A percentile compares a stretch with the other conserved stretches of the same genome.
phyloP scores from a whole-genome alignment of 2,329 filamentous ascomycete species.

The Aspergillus latus region DNA sequence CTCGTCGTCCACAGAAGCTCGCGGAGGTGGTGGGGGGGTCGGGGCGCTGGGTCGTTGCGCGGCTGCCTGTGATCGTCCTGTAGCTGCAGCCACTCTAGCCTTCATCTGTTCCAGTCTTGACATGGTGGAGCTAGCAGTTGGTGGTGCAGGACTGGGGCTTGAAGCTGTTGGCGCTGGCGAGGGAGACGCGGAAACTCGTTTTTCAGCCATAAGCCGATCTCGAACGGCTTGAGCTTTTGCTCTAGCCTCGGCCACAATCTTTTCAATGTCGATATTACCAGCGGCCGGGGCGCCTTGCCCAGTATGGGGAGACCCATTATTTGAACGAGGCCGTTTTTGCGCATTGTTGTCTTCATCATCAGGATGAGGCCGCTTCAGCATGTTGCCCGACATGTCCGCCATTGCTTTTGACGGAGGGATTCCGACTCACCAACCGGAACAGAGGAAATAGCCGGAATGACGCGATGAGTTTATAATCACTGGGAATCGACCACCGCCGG shows the following conservation, averaged over 20 bases:
- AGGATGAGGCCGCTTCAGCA: slow-evolving; percentile 51
- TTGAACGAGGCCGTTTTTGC: slow-evolving; percentile 51
- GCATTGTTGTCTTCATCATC: slow-evolving; percentile 46
- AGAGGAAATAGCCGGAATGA: slow-evolving; percentile 2
- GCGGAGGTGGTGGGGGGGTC: slow-evolving; percentile 39
- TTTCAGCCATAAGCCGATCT: slow-evolving; percentile 45
- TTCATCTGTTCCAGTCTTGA: slow-evolving; percentile 75
- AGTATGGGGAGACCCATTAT: slow-evolving; percentile 50
- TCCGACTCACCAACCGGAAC: slow-evolving; percentile 17
- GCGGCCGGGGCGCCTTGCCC: slow-evolving; percentile 33
- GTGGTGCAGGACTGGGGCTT: slow-evolving; percentile 38
- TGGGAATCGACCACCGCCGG: background rate
- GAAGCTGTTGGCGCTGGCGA: slow-evolving; percentile 27
- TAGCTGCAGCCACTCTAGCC: slow-evolving; percentile 75
- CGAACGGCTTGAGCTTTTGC: slow-evolving; percentile 51
- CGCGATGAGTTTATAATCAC: background rate
- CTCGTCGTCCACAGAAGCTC: slow-evolving; percentile 52
- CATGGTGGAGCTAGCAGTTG: slow-evolving; percentile 47
- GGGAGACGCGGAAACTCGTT: slow-evolving; percentile 26
- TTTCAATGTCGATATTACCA: slow-evolving; percentile 47
- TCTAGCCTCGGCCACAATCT: slow-evolving; percentile 49
- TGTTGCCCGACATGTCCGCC: slow-evolving; percentile 44
- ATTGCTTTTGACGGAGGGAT: slow-evolving; percentile 27
- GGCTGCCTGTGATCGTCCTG: slow-evolving; percentile 49
- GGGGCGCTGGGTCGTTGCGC: slow-evolving; percentile 44